A percentile compares a stretch with the other conserved stretches of the same genome.
Conservation (phyloP, 768 basidiomycete species). For the Peribolospora baueri region DNA sequence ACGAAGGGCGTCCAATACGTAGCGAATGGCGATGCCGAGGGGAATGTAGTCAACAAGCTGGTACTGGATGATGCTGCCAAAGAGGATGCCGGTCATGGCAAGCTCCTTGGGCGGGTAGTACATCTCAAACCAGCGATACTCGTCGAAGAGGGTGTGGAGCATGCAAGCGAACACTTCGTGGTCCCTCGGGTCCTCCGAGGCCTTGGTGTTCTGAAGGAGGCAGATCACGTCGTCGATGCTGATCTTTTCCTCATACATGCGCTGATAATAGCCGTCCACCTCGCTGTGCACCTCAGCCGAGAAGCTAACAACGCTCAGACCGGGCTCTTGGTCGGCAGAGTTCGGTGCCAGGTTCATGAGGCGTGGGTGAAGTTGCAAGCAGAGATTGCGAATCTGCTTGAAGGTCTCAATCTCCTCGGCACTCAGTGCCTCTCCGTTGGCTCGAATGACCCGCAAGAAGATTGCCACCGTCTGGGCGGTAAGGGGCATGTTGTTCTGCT, state of each 20-base stretch:
- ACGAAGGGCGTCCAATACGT: constrained; percentile 77
- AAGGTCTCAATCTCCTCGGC: constrained; percentile 62
- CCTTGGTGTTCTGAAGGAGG: constrained; percentile 64
- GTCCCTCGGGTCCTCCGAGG: constrained; percentile 54
- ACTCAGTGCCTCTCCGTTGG: constrained; percentile 49
- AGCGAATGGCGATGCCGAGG: constrained; percentile 85
- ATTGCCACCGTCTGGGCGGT: constrained; percentile 72
- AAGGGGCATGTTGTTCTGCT: constrained; percentile 63
- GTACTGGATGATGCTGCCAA: constrained; percentile 83
- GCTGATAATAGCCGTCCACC: constrained; percentile 85
- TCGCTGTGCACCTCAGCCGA: constrained; percentile 69
- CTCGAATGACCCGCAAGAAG: constrained; percentile 67
- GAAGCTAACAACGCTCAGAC: constrained; percentile 69
- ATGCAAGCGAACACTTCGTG: constrained; percentile 98
- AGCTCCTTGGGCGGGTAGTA: constrained; percentile 85
- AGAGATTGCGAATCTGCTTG: constrained; percentile 72
- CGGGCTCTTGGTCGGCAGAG: constrained; percentile 57
- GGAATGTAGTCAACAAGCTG: constrained; percentile 82
- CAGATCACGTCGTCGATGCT: constrained; percentile 81
- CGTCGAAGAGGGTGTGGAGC: constrained; percentile 97
- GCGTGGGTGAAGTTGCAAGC: constrained; percentile 82
- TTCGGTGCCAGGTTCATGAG: constrained; percentile 71
- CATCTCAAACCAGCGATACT: constrained; percentile 97
- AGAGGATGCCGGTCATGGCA: constrained; percentile 83
- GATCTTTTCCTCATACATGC: constrained; percentile 91